A percentile compares a stretch with the other conserved stretches of the same genome.
These are phyloP conservation scores for Phytophthora lateralis DNA, from an alignment of 352 stramenopile species.

Conservation along the genomic window DNA sequence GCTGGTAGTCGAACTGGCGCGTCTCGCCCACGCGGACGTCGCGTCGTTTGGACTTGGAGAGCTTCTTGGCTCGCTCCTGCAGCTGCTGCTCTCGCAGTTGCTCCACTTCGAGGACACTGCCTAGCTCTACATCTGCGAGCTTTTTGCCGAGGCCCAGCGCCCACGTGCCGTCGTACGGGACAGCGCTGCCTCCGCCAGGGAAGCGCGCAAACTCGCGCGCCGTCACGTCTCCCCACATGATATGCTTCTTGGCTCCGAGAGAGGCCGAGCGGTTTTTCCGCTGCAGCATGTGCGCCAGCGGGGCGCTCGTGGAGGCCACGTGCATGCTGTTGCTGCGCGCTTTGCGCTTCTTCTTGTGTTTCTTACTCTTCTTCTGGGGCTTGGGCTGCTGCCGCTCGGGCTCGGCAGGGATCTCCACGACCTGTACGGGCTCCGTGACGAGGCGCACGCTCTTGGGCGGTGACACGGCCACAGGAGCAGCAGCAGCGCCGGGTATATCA, in stretches of 20 bases:
- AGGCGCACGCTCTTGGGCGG: conserved; percentile 52
- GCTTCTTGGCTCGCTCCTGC: conserved; percentile 57
- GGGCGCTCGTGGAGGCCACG: conserved; percentile 34
- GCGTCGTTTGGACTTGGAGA: conserved; percentile 64
- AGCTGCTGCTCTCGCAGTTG: conserved; percentile 54
- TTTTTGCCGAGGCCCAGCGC: conserved; percentile 68
- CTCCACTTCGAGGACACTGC: conserved; percentile 75
- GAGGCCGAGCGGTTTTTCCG: conserved; percentile 72
- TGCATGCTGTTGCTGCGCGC: conserved; percentile 75
- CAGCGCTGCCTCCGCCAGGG: conserved; percentile 70
- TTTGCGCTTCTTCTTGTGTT: conserved; percentile 77
- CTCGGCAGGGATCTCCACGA: conserved; percentile 42
- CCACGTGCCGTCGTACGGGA: conserved; percentile 86
- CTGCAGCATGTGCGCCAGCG: conserved; percentile 21
- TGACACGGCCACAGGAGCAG: conserved; percentile 19
- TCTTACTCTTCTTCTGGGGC: conserved; percentile 71
- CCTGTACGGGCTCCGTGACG: conserved; percentile 46
- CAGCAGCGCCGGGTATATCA: conserved; percentile 32
- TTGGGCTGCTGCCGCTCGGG: conserved; percentile 21
- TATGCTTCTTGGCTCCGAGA: conserved; percentile 65
- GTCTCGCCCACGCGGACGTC: conserved; percentile 71
- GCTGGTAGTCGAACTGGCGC: conserved; percentile 82
- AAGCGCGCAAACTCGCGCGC: conserved; percentile 82
- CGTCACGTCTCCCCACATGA: conserved; percentile 77
- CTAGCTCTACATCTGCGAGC: conserved; percentile 70